phyloP scores from a whole-genome alignment of 176 grass and related monocot genomes.

The Oryza rufipogon region DNA sequence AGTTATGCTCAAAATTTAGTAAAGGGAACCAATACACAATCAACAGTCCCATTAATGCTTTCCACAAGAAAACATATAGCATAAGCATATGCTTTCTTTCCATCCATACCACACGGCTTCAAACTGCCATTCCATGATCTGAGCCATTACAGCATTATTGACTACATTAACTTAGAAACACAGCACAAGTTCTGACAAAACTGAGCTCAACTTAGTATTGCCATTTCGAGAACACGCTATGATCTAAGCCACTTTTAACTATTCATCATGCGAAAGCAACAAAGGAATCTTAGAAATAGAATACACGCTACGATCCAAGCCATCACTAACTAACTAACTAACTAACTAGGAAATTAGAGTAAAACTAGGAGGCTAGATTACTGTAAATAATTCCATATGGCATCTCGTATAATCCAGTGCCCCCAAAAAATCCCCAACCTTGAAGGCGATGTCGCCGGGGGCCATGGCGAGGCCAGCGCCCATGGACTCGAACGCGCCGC shows the following conservation, averaged over 20 bases:
- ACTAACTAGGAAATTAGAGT: no score
- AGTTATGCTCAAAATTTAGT: no score
- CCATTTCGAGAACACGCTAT: no score
- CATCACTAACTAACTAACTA: neutral
- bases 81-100: no score
- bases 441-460: conserved; percentile 96
- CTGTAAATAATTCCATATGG: neutral
- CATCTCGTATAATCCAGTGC: neutral
- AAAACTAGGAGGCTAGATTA: neutral
- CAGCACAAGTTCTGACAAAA: no score
- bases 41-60: no score
- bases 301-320: conserved; percentile 1
- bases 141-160: neutral
- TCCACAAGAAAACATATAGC: no score
- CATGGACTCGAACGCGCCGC: conserved; percentile 98
- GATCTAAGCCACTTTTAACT: neutral
- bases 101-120: conserved; percentile 14
- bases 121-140: neutral
- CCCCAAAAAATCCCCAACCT: conserved; percentile 34
- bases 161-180: no score
- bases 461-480: conserved; percentile 87
- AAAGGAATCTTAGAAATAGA: neutral
- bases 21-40: no score
- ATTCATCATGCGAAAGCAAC: neutral
- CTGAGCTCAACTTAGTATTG: no score